phyloP scores from a whole-genome alignment of 1,284 basidiomycete genomes.

The Ganoderma resinaceum region DNA sequence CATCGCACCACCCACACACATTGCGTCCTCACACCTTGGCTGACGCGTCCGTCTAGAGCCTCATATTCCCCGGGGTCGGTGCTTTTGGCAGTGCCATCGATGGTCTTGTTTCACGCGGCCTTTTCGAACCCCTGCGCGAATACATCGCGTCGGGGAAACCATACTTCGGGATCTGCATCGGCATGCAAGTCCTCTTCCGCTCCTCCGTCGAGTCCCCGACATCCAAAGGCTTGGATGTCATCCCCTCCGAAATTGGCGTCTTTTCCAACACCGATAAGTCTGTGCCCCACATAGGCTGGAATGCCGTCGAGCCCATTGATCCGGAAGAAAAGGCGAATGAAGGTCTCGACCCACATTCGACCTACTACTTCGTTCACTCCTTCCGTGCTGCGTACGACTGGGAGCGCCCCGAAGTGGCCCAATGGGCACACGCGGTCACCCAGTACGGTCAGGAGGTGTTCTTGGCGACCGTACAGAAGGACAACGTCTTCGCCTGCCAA shows the following conservation, averaged over 20 bases:
- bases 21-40: constrained; percentile 22
- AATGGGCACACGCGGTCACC: constrained; percentile 88
- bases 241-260: constrained; percentile 73
- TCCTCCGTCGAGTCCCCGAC: constrained; percentile 79
- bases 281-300: constrained; percentile 99
- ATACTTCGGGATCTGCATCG: constrained; percentile 98
- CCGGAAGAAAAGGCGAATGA: constrained; percentile 48
- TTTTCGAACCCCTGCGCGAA: constrained; percentile 80
- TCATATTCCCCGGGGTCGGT: constrained; percentile 99
- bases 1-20: constrained; percentile 1
- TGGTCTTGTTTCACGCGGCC: constrained; percentile 77
- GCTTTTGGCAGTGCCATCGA: constrained; percentile 90
- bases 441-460: constrained; percentile 97
- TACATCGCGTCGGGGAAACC: constrained; percentile 93
- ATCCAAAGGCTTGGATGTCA: constrained; percentile 72
- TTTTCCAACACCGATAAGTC: constrained; percentile 79
- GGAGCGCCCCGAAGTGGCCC: constrained; percentile 57
- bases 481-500: constrained; percentile 93
- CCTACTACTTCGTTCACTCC: constrained; percentile 99
- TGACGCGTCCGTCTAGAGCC: constrained; percentile 63
- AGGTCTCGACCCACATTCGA: constrained; percentile 56
- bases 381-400: constrained; percentile 83
- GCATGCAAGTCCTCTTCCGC: constrained; percentile 94
- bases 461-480: constrained; percentile 83
- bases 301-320: constrained; percentile 68